Base-by-base conservation (phyloP, 139 green algal genomes). In the Ettlia oleoabundans region DNA sequence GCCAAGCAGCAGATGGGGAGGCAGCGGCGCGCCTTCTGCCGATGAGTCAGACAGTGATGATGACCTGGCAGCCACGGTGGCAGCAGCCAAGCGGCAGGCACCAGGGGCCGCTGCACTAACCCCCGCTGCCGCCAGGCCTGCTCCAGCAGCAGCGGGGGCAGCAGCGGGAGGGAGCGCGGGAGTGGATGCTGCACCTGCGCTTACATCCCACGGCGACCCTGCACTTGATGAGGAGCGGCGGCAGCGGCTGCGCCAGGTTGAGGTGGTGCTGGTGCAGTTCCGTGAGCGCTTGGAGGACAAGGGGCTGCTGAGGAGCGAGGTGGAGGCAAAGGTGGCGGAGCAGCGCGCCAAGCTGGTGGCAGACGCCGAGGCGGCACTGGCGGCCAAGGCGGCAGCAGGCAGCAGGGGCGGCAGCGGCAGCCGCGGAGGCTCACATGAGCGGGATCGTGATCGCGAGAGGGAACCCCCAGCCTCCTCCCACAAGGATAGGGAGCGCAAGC, bases 281-380 rank as follows among this genome's bases (percentile, higher is more conserved):
- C 76, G 88, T 24, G 91, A 91, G 13, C 68, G 91, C 55, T 88
- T 95, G 55, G 91, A 94, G 72, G 89, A 94, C 61, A 30, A 88
- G 43, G 89, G 88, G 28, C 47, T 90, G 72, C 51, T 52, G 30
- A 71, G 74, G 43, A 65, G 71, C 3, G 74, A 82, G 40, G 47
- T 92, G 21, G 87, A 86, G 21, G 51, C 64, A 5, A 63, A 69
- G 63, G 81, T 91, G 73, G 87, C 74, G 24, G 88, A 85, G 64
- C 75, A 85, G 42, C 85, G 91, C 4, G 76, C 84, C 21, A 79
- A 90, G 81, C 86, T 93, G 9, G 24, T 90, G 55, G 86, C 87
- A 18, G 89, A 87, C 24, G 72, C 84, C 30, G 91, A 93, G 69
- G 52, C 67, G 15, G 78, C 37, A n/a, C 47, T 24, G 28, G 70